Conservation (phyloP, 495 filamentous ascomycete genomes). For the Talaromyces adpressus region DNA sequence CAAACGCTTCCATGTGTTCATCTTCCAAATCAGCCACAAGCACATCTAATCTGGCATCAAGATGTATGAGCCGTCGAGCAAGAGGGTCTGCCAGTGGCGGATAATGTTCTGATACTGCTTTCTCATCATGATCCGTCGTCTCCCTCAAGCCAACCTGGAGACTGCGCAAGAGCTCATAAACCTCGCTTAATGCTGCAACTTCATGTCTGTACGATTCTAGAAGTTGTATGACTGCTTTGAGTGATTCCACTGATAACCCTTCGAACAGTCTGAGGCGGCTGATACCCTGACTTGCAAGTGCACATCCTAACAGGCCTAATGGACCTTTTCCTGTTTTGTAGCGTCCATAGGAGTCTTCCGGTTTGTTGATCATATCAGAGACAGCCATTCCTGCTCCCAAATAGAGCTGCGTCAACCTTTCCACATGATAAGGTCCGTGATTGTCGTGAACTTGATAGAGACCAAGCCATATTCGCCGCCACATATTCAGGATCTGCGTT, state of each 20-base stretch:
- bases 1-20: constrained; percentile 7
- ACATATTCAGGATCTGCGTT: constrained; percentile 13
- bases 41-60: constrained; percentile 13
- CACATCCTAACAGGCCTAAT: constrained; percentile 4
- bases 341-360: not conserved
- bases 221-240: constrained; percentile 15
- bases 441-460: constrained; percentile 15
- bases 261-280: constrained; percentile 14
- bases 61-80: constrained; percentile 10
- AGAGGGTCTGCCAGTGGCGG: constrained; percentile 12
- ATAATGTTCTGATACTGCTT: not conserved
- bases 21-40: constrained; percentile 14
- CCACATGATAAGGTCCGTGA: constrained; percentile 10
- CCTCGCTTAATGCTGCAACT: constrained; percentile 9
- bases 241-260: constrained; percentile 12
- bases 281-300: constrained; percentile 10
- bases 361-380: constrained; percentile 5
- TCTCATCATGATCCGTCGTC: not conserved
- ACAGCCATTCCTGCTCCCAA: constrained; percentile 13
- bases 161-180: constrained; percentile 13
- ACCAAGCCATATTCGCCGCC: constrained; percentile 17
- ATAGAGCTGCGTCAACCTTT: constrained; percentile 15
- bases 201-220: constrained; percentile 17
- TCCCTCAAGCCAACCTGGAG: constrained; percentile 9
- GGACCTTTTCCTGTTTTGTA: not conserved